phyloP scores from a whole-genome alignment of 2,329 filamentous ascomycete species.

The Phaeosphaeriaceae sp. region DNA sequence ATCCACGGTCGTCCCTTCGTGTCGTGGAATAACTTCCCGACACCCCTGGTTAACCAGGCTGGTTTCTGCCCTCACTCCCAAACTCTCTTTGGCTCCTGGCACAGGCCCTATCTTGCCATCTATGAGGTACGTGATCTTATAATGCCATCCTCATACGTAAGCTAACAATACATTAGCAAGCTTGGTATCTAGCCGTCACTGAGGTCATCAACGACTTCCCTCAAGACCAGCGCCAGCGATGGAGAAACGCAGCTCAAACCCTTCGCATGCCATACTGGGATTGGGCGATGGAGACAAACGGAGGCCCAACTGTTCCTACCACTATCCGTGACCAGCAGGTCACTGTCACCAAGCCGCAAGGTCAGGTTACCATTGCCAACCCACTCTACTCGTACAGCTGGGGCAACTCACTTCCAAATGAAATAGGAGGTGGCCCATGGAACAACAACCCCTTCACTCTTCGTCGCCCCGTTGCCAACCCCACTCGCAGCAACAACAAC shows the following conservation, averaged over 20 bases:
- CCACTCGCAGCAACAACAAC: conserved; percentile 48
- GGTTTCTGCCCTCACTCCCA: conserved; percentile 82
- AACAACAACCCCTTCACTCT: conserved; percentile 41
- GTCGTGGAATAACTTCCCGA: conserved; percentile 59
- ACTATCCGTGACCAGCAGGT: conserved; percentile 52
- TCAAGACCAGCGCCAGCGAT: conserved; percentile 45
- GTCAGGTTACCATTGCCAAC: conserved; percentile 50
- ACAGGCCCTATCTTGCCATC: conserved; percentile 76
- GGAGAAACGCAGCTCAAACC: conserved; percentile 48
- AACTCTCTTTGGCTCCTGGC: conserved; percentile 80
- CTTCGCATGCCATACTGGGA: conserved; percentile 58
- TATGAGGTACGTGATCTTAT: conserved; percentile 56
- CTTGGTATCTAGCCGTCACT: conserved; percentile 49
- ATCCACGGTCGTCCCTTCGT: conserved; percentile 78
- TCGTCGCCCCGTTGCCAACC: conserved; percentile 41
- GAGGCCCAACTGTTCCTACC: conserved; percentile 36
- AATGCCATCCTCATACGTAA: neutral
- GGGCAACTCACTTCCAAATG: conserved; percentile 60
- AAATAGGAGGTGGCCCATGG: conserved; percentile 51
- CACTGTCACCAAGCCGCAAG: conserved; percentile 51
- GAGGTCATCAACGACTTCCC: conserved; percentile 53
- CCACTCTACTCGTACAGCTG: conserved; percentile 55
- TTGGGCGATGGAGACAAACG: conserved; percentile 50
- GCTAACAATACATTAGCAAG: conserved; percentile 45
- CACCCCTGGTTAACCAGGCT: conserved; percentile 54